phyloP scores from a whole-genome alignment of 305 asterid genomes.

The Solanum hybrid region DNA sequence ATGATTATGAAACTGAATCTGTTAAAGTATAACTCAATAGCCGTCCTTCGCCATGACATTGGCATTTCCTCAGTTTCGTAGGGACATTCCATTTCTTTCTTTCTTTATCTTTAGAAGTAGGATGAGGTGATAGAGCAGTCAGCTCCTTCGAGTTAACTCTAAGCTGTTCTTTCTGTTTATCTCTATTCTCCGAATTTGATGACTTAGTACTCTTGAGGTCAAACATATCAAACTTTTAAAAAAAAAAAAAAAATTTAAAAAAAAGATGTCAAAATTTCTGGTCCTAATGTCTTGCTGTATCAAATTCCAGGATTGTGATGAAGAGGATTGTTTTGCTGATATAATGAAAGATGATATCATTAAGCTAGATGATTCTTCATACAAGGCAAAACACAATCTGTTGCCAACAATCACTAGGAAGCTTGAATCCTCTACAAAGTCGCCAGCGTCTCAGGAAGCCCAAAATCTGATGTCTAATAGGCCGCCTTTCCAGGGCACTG shows the following conservation, averaged over 20 bases:
- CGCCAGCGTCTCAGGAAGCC: conserved; percentile 9
- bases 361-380: conserved; percentile 45
- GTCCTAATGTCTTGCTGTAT: background rate
- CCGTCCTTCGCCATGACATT: background rate
- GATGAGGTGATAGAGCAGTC: background rate
- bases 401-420: background rate
- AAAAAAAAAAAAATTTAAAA: too few relatives aligned
- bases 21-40: background rate
- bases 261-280: background rate
- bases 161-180: background rate
- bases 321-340: conserved; percentile 74
- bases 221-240: background rate
- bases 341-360: conserved; percentile 81
- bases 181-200: background rate
- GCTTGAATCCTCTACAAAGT: conserved; percentile 6
- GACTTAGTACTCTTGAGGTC: background rate
- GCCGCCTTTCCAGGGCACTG: conserved; percentile 47
- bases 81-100: background rate
- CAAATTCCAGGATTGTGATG: conserved; percentile 34
- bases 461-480: conserved; percentile 2
- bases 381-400: conserved; percentile 1
- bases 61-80: background rate
- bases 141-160: background rate
- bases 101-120: background rate
- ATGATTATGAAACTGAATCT: background rate